Evolutionary conservation across 2,329 filamentous ascomycete genomes (phyloP).

Genomic region (Knoxdaviesia capensis): DNA sequence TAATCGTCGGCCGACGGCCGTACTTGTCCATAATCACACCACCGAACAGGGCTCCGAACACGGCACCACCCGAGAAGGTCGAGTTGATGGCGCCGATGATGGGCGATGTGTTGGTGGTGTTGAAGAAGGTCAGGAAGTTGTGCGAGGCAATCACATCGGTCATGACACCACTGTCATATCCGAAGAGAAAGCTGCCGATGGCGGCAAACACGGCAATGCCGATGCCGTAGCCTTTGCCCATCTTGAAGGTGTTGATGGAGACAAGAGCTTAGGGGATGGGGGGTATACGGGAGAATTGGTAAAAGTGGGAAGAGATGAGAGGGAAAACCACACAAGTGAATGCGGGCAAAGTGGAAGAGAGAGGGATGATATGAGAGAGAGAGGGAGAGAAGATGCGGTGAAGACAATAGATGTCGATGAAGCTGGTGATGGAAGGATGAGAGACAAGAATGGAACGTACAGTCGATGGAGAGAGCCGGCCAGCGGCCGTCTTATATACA

Average conservation of each 20-base stretch:
- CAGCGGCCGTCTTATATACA: too few species aligned
- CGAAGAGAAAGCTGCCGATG: conserved; percentile 14
- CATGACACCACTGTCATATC: conserved; percentile 51
- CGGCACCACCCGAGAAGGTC: conserved; percentile 27
- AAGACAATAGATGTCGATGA: too few species aligned
- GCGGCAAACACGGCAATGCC: conserved; percentile 16
- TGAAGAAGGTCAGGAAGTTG: conserved; percentile 36
- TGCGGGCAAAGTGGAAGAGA: too few species aligned
- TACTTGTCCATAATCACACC: conserved; percentile 35
- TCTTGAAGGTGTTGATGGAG: neutral
- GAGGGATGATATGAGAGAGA: too few species aligned
- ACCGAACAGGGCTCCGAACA: conserved; percentile 15
- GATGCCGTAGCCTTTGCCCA: conserved; percentile 7
- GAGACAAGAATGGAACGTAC: too few species aligned
- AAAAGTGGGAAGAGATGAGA: too few species aligned
- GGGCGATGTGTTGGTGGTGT: conserved; percentile 18
- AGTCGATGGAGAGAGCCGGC: too few species aligned
- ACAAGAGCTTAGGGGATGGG: neutral
- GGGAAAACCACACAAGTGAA: too few species aligned
- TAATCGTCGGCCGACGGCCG: conserved; percentile 37
- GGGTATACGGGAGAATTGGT: neutral
- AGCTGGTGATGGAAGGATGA: too few species aligned
- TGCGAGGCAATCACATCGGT: conserved; percentile 37
- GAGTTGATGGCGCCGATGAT: conserved; percentile 42
- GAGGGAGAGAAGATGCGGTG: too few species aligned